Percentiles rank a stretch among this genome's conserved stretches.
Evolutionary conservation across 371 early-diverging fungal genomes (phyloP).

Genomic region (Massospora cicadina): DNA sequence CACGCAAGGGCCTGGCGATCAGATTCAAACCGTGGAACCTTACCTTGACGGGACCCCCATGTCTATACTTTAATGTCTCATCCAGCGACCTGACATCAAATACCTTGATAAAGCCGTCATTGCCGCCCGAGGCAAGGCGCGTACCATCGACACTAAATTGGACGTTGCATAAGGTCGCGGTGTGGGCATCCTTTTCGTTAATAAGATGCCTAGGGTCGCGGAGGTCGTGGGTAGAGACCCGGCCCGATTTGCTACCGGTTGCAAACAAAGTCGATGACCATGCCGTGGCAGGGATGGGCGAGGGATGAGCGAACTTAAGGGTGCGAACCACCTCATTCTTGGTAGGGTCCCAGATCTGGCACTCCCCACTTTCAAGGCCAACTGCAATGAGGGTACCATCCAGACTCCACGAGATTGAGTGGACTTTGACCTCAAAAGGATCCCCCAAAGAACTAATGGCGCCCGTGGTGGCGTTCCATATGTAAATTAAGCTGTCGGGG

Average conservation of each 20-base stretch:
- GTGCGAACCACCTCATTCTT: conserved; percentile 41
- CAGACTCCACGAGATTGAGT: conserved; percentile 56
- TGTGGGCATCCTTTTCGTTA: background rate
- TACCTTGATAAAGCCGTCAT: conserved; percentile 87
- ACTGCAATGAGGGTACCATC: conserved; percentile 72
- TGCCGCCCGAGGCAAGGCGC: conserved; percentile 89
- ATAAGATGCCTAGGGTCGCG: conserved; percentile 39
- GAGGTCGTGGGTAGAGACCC: conserved; percentile 86
- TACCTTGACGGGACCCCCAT: background rate
- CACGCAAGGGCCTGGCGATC: conserved; percentile 79
- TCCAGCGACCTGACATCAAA: conserved; percentile 66
- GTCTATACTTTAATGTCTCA: conserved; percentile 21
- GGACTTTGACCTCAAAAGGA: conserved; percentile 41
- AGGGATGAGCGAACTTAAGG: conserved; percentile 43
- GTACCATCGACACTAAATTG: conserved; percentile 42
- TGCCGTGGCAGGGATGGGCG: conserved; percentile 63
- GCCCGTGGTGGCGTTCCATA: background rate
- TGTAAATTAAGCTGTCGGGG: conserved; percentile 60
- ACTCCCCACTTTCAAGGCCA: conserved; percentile 68
- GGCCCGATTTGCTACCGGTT: conserved; percentile 77
- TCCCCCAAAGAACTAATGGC: conserved; percentile 45
- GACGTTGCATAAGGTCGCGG: background rate
- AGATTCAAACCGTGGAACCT: conserved; percentile 15
- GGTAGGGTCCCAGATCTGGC: conserved; percentile 74
- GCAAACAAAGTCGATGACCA: conserved; percentile 77